Conservation (phyloP, 1,139 yeast species). For the Candida albicans region DNA sequence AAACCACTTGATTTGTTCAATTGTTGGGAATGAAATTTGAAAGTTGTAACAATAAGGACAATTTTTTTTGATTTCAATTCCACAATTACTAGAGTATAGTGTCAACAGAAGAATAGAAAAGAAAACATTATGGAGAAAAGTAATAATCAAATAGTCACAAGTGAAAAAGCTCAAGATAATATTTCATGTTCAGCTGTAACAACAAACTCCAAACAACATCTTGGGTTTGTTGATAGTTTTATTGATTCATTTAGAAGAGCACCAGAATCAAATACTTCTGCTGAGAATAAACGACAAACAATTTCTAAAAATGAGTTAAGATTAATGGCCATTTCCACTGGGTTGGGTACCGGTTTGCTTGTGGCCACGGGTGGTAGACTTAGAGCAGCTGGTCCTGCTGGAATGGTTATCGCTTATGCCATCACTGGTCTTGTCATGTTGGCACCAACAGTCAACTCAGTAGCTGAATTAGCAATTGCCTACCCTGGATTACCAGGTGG, state of each 20-base stretch:
- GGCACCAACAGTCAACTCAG: slow-evolving; percentile 31
- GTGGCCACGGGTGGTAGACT: slow-evolving; percentile 37
- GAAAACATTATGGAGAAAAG: too few relatives aligned
- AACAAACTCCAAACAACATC: too few relatives aligned
- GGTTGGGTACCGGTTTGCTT: slow-evolving; percentile 44
- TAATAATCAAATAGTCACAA: too few relatives aligned
- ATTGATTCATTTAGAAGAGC: slow-evolving; percentile 12
- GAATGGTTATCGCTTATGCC: slow-evolving; percentile 35
- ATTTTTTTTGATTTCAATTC: too few relatives aligned
- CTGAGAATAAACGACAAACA: slow-evolving; percentile 8
- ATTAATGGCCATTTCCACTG: slow-evolving; percentile 44
- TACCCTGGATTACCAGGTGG: slow-evolving; percentile 40
- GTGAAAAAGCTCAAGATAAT: too few relatives aligned
- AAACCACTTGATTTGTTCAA: too few relatives aligned
- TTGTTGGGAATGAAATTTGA: too few relatives aligned
- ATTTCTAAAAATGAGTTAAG: slow-evolving; percentile 33
- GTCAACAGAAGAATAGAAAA: too few relatives aligned
- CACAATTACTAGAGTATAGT: too few relatives aligned
- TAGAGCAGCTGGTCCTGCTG: slow-evolving; percentile 38
- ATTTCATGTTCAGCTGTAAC: too few relatives aligned
- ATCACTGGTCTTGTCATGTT: slow-evolving; percentile 33
- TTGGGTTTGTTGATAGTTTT: not conserved
- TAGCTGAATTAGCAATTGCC: slow-evolving; percentile 39
- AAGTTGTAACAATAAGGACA: too few relatives aligned
- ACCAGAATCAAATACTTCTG: slow-evolving; percentile 5